Evolutionary conservation across 202 grass and related monocot species (phyloP).

Genomic region (Panicum virgatum): DNA sequence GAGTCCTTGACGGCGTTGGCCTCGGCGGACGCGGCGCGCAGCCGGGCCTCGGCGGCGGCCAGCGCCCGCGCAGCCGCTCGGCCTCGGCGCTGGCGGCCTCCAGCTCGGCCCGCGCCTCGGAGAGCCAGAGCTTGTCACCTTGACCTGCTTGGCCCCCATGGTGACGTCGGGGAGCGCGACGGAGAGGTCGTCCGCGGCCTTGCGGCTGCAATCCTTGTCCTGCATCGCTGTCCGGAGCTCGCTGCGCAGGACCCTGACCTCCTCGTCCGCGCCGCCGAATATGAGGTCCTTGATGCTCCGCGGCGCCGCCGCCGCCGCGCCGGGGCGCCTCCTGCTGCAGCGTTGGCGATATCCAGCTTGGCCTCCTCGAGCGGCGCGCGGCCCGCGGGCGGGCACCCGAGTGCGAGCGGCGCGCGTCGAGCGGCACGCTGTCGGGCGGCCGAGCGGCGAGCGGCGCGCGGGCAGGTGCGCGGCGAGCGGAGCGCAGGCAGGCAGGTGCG

Average conservation of each 20-base stretch:
- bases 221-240: constrained; percentile 53
- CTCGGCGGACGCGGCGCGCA: constrained; percentile 41
- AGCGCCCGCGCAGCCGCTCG: constrained; percentile 30
- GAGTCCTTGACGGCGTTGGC: constrained; percentile 60
- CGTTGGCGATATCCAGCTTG: constrained; percentile 70
- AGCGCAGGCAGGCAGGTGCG: too few relatives aligned
- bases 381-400: too few relatives aligned
- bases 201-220: constrained; percentile 72
- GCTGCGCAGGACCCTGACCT: constrained; percentile 47
- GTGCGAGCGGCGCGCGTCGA: too few relatives aligned
- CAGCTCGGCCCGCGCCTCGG: constrained; percentile 57
- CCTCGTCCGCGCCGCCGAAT: constrained; percentile 55
- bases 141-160: constrained; percentile 74
- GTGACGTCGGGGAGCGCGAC: constrained; percentile 76
- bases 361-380: constrained; percentile 85
- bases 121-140: constrained; percentile 53
- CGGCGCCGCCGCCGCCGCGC: constrained; percentile 11
- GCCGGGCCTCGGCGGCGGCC: constrained; percentile 25
- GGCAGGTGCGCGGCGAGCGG: too few relatives aligned
- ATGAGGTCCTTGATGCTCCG: constrained; percentile 49
- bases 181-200: constrained; percentile 78
- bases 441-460: too few relatives aligned
- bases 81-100: constrained; percentile 53
- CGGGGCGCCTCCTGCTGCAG: constrained; percentile 29
- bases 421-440: too few relatives aligned